phyloP scores from a whole-genome alignment of 2,329 filamentous ascomycete species.

The Alternaria sp. region DNA sequence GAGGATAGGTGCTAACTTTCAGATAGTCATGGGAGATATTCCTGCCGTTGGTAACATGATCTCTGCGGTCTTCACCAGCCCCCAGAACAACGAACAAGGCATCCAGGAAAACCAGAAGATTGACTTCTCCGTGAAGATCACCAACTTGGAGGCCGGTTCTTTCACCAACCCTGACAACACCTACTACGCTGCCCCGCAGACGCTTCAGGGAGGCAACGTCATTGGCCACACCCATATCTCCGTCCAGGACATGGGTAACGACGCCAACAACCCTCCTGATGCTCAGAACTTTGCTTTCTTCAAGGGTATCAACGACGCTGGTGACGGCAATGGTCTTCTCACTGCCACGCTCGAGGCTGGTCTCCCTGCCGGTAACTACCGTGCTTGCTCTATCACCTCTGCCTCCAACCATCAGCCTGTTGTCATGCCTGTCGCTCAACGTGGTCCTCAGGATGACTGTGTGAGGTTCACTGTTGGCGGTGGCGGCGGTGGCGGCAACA shows the following conservation, averaged over 20 bases:
- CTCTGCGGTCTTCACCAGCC: slow-evolving; percentile 60
- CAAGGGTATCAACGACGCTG: slow-evolving; percentile 63
- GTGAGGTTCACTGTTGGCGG: slow-evolving; percentile 54
- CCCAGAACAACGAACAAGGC: slow-evolving; percentile 50
- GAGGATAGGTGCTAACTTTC: background rate
- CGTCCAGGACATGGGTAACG: slow-evolving; percentile 56
- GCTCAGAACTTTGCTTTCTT: slow-evolving; percentile 61
- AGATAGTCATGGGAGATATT: slow-evolving; percentile 62
- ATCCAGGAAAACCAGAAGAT: slow-evolving; percentile 51
- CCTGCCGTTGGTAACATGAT: slow-evolving; percentile 60
- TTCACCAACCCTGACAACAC: slow-evolving; percentile 62
- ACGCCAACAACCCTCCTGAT: slow-evolving; percentile 48
- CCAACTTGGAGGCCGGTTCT: slow-evolving; percentile 58
- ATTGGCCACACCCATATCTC: slow-evolving; percentile 60
- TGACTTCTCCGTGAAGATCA: slow-evolving; percentile 56
- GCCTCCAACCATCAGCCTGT: slow-evolving; percentile 63
- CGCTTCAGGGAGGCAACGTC: slow-evolving; percentile 51
- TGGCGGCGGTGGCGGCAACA: slow-evolving; percentile 11
- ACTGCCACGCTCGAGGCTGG: slow-evolving; percentile 54
- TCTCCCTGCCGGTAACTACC: slow-evolving; percentile 57
- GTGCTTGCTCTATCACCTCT: slow-evolving; percentile 60
- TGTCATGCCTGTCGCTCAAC: slow-evolving; percentile 63
- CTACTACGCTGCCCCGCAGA: slow-evolving; percentile 64
- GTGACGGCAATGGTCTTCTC: slow-evolving; percentile 56
- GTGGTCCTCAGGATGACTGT: slow-evolving; percentile 62